Percentiles rank a stretch among this genome's conserved stretches.
Conservation (phyloP, 177 flowering plant species). For the Tripterygium wilfordii region DNA sequence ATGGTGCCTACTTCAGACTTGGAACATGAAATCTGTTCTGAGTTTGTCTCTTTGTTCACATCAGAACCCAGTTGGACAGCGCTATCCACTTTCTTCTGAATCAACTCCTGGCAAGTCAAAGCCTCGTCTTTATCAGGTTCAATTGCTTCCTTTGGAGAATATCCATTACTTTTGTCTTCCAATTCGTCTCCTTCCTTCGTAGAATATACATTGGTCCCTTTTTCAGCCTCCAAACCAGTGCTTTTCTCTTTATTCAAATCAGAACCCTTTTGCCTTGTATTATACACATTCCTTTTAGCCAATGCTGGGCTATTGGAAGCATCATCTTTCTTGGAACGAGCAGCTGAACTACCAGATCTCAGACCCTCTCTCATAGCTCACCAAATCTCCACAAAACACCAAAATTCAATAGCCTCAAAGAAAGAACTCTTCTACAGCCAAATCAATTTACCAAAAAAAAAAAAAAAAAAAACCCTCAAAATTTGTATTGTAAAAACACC, state of each 20-base stretch:
- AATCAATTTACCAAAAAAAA: no score
- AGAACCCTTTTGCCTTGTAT: no score
- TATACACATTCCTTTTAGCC: no score
- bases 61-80: neutral
- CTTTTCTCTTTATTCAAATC: no score
- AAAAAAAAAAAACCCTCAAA: neutral
- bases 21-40: neutral
- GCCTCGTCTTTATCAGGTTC: neutral
- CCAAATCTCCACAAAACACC: neutral
- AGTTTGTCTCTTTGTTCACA: neutral
- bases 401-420: neutral
- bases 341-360: conserved; percentile 4
- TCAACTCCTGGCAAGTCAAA: neutral
- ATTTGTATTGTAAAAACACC: neutral
- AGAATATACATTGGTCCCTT: neutral
- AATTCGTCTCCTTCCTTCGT: neutral
- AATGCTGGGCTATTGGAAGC: no score
- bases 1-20: neutral
- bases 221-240: no score
- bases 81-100: neutral
- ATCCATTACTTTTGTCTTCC: neutral
- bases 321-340: neutral
- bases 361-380: conserved; percentile 17
- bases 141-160: neutral
- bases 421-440: neutral